These are phyloP conservation scores for Fusarium aywerte DNA, from an alignment of 2,329 filamentous ascomycete species.

Conservation along the genomic window DNA sequence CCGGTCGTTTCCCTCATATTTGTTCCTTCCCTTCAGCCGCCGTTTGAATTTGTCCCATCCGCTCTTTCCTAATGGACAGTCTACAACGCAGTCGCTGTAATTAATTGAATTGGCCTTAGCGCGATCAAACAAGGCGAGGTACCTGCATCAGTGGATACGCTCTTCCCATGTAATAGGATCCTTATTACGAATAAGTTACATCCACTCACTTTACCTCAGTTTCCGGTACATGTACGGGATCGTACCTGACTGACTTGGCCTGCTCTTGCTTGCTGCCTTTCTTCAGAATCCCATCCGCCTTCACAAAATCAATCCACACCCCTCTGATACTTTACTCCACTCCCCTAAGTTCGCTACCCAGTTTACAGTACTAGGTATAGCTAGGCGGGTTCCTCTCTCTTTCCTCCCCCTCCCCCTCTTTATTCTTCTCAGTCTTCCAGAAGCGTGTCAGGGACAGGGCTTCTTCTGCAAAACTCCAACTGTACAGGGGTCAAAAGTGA, in stretches of 20 bases:
- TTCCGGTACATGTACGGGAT: constrained; percentile 3
- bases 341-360: background rate
- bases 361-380: background rate
- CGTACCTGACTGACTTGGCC: constrained; percentile 7
- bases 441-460: constrained; percentile 40
- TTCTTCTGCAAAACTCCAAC: constrained; percentile 31
- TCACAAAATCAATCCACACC: constrained; percentile 27
- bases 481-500: constrained; percentile 29
- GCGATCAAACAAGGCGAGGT: constrained; percentile 44
- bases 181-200: too few species aligned
- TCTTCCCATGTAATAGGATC: constrained; percentile 19
- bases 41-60: constrained; percentile 32
- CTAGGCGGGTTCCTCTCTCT: constrained; percentile 8
- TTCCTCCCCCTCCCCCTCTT: constrained; percentile 25
- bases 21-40: background rate
- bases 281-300: constrained; percentile 12
- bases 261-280: constrained; percentile 9
- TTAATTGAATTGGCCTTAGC: constrained; percentile 35
- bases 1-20: constrained; percentile 6
- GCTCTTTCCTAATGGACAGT: constrained; percentile 22
- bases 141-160: constrained; percentile 44
- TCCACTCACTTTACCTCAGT: constrained; percentile 10
- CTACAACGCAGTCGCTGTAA: background rate
- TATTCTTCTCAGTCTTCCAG: constrained; percentile 40
- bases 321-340: constrained; percentile 5